phyloP scores from a whole-genome alignment of 352 stramenopile genomes.

The Phytophthora citricola region DNA sequence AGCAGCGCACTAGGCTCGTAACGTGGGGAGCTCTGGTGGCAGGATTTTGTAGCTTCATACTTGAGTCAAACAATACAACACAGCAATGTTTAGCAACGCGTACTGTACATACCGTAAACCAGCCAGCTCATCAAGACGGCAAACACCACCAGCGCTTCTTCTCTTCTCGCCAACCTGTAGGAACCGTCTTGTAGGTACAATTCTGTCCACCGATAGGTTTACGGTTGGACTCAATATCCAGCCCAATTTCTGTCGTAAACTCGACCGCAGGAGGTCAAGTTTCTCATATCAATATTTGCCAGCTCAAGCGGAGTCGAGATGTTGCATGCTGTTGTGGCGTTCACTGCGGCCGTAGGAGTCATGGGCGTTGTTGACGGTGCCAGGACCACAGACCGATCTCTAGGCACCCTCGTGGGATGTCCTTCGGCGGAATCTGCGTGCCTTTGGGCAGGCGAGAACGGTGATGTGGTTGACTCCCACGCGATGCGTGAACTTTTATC shows the following conservation, averaged over 20 bases:
- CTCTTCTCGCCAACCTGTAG: background rate
- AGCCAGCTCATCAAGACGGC: background rate
- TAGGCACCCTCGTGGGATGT: conserved; percentile 68
- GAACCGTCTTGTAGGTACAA: background rate
- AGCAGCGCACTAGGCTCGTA: conserved; percentile 12
- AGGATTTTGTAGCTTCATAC: conserved; percentile 7
- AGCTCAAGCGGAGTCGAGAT: background rate
- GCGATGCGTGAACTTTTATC: conserved; percentile 59
- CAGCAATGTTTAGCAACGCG: background rate
- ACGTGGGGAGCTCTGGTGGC: background rate
- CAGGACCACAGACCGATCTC: conserved; percentile 33
- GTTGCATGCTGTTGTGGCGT: conserved; percentile 25
- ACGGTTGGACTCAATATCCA: background rate
- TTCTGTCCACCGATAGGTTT: background rate
- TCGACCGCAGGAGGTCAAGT: background rate
- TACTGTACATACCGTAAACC: background rate
- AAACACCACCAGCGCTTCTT: background rate
- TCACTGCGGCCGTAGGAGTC: conserved; percentile 3
- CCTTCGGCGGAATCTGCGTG: conserved; percentile 41
- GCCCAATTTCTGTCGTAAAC: background rate
- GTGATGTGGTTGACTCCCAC: conserved; percentile 43
- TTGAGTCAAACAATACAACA: background rate
- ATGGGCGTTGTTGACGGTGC: background rate
- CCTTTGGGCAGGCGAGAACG: conserved; percentile 62
- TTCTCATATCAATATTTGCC: conserved; percentile 9